phyloP scores from a whole-genome alignment of 2,329 filamentous ascomycete species.

The Lasiodiplodia gonubiensis region DNA sequence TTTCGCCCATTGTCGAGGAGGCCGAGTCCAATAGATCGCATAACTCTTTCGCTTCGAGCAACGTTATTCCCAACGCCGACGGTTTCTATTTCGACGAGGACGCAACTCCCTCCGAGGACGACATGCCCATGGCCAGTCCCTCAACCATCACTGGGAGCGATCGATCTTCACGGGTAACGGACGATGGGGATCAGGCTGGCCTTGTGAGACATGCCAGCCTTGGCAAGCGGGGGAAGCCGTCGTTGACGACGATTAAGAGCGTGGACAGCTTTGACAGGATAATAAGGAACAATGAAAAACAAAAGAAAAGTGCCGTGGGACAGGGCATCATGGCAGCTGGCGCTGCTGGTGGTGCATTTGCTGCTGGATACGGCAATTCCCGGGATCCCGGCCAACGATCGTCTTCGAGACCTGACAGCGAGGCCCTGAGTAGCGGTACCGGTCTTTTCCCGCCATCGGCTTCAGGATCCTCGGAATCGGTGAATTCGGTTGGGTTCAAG shows the following conservation, averaged over 20 bases:
- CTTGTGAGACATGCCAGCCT: slow-evolving; percentile 57
- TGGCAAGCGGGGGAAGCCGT: slow-evolving; percentile 54
- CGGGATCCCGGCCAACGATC: slow-evolving; percentile 18
- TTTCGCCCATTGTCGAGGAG: slow-evolving; percentile 57
- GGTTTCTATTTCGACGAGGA: slow-evolving; percentile 50
- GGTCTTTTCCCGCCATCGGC: slow-evolving; percentile 42
- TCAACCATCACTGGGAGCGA: slow-evolving; percentile 17
- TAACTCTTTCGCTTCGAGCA: slow-evolving; percentile 56
- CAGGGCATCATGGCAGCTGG: slow-evolving; percentile 28
- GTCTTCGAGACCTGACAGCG: slow-evolving; percentile 34
- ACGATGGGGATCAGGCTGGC: slow-evolving; percentile 44
- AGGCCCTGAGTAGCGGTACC: slow-evolving; percentile 41
- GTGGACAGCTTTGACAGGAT: slow-evolving; percentile 42
- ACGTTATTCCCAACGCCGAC: slow-evolving; percentile 52
- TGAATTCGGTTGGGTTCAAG: slow-evolving; percentile 37
- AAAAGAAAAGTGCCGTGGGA: slow-evolving; percentile 31
- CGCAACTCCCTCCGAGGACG: slow-evolving; percentile 44
- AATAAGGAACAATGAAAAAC: slow-evolving; percentile 31
- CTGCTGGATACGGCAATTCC: slow-evolving; percentile 35
- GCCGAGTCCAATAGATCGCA: slow-evolving; percentile 50
- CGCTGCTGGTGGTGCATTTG: slow-evolving; percentile 32
- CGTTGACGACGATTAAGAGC: slow-evolving; percentile 55
- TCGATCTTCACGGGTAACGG: slow-evolving; percentile 38
- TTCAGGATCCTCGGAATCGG: slow-evolving; percentile 39
- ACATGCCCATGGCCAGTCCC: slow-evolving; percentile 41